Percentiles rank a stretch among this genome's conserved stretches.
Evolutionary conservation across 2,329 filamentous ascomycete genomes (phyloP).

Genomic region (Colletotrichum phormii): DNA sequence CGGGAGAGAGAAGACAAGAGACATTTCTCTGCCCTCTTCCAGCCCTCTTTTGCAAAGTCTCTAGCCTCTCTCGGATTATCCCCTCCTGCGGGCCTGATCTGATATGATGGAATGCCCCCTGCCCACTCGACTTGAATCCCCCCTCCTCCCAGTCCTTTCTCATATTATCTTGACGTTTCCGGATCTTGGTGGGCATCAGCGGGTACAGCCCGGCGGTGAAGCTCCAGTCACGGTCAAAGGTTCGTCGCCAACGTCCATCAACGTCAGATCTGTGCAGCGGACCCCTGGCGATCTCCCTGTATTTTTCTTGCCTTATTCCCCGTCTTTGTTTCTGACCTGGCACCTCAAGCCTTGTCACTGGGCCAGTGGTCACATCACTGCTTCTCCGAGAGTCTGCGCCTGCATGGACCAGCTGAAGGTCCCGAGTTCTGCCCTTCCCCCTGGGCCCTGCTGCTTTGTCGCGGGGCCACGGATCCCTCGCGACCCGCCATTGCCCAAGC

Average conservation of each 20-base stretch:
- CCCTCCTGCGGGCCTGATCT: slow-evolving; percentile 19
- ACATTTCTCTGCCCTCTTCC: not conserved
- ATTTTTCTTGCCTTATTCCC: slow-evolving; percentile 4
- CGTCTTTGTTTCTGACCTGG: not conserved
- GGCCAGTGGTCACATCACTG: not conserved
- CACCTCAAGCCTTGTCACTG: too few species aligned
- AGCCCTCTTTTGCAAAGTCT: not conserved
- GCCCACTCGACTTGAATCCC: not conserved
- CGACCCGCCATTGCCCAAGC: slow-evolving; percentile 19
- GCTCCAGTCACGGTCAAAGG: slow-evolving; percentile 2
- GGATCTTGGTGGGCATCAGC: not conserved
- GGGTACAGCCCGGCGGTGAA: slow-evolving; percentile 7
- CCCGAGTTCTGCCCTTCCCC: not conserved
- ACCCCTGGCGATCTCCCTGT: slow-evolving; percentile 23
- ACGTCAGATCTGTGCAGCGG: slow-evolving; percentile 29
- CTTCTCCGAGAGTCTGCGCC: not conserved
- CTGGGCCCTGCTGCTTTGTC: not conserved
- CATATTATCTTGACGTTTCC: not conserved
- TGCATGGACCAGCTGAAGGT: slow-evolving; percentile 28
- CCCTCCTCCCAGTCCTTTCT: not conserved
- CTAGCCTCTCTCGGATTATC: not conserved
- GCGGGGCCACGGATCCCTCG: slow-evolving; percentile 16
- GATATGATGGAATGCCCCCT: slow-evolving; percentile 8
- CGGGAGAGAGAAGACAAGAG: not conserved
- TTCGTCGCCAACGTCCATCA: slow-evolving; percentile 4